Conservation (phyloP, 75 land plant genomes). For the Selaginella moellendorffii region DNA sequence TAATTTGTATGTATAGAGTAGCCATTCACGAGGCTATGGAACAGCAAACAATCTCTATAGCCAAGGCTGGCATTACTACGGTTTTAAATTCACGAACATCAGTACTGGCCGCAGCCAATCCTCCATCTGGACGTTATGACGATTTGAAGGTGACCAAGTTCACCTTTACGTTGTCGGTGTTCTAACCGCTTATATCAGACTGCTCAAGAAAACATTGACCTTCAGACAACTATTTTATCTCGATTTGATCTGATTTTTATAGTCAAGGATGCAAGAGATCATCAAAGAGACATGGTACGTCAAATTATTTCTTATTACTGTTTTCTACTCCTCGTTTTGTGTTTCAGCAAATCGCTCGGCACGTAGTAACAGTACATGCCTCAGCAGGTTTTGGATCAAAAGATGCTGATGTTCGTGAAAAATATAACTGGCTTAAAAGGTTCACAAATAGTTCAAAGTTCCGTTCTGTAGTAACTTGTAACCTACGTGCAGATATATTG, state of each 20-base stretch:
- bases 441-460: slow-evolving; percentile 20
- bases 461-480: too few relatives aligned
- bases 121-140: slow-evolving; percentile 97
- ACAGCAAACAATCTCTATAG: slow-evolving; percentile 97
- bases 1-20: slow-evolving; percentile 40
- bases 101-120: slow-evolving; percentile 97
- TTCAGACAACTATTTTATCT: slow-evolving; percentile 96
- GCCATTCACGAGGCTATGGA: slow-evolving; percentile 99
- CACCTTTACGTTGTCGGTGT: too few relatives aligned
- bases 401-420: slow-evolving; percentile 37
- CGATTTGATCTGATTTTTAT: slow-evolving; percentile 96
- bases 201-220: slow-evolving; percentile 94
- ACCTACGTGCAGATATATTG: slow-evolving; percentile 76
- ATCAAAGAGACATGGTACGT: slow-evolving; percentile 92
- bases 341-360: slow-evolving; percentile 75
- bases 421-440: slow-evolving; percentile 94
- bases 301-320: too few relatives aligned
- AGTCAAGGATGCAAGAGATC: slow-evolving; percentile 79
- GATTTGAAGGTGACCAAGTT: slow-evolving; percentile 76
- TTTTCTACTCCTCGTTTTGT: too few relatives aligned
- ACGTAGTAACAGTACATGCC: slow-evolving; percentile 88
- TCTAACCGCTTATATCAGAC: too few relatives aligned
- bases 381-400: slow-evolving; percentile 43
- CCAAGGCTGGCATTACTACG: slow-evolving; percentile 98
- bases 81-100: slow-evolving; percentile 95